Evolutionary conservation across 805 yeast species (phyloP), one percentile per base, ranked within the genome.

Genomic region (Monosporozyma solicola): DNA sequence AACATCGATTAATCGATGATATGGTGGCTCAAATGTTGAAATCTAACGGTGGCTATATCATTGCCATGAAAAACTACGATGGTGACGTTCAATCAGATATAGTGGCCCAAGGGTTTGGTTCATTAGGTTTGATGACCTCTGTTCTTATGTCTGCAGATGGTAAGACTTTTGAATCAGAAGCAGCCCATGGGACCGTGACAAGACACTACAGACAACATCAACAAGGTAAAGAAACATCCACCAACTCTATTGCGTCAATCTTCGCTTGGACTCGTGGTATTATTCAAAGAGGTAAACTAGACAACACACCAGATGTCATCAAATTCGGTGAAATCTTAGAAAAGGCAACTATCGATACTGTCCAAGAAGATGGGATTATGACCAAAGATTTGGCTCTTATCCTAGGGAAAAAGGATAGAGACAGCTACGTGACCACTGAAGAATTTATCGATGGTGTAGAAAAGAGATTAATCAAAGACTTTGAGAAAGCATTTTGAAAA

Each of bases 21-120:
- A 92, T 92, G 98, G 98, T 92, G 50, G 98, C 98, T 24, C 97
- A 92, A 76, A 91, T 92, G 97, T 76, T 92, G 70, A 92, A 92
- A 76, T 88, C 97, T 47, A 83, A 80, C 67, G 98, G 98, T 64
- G 97, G 98, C 5, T 92, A 77, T 71, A 85, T 92, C 63, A 87
- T 92, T 72, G 98, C 98, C 48, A 81, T 92, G 85, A 92, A 92
- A 78, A 92, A 92, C 76, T 92, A 92, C 73, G 98, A 92, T 70
- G 98, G 98, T 71, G 98, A 92, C 69, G 98, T 92, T 53, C 91
- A 90, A 74, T 85, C 95, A 15, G 98, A 92, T 71, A 86, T 92
- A 65, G 97, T 92, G 54, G 98, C 98, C 32, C 98, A 92, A 74
- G 98, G 98, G 41, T 92, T 92, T 64, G 98, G 98, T 41, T 91